Evolutionary conservation across 176 grass and related monocot genomes (phyloP).

Genomic region (maize (Zea mays)): DNA sequence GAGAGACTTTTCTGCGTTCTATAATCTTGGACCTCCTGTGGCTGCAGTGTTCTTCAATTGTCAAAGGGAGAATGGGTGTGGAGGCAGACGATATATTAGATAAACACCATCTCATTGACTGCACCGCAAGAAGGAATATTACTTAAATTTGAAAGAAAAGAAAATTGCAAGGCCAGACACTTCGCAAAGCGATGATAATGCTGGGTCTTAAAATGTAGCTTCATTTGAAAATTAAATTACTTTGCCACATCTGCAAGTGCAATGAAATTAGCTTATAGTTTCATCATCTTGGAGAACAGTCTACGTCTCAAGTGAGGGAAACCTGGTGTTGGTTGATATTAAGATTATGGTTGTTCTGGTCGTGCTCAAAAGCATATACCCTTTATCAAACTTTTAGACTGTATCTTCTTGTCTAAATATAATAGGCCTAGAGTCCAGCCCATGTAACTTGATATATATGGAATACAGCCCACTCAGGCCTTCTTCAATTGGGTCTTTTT

Average conservation of each 20-base stretch:
- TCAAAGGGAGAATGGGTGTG: slow-evolving; percentile 92
- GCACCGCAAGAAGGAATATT: slow-evolving; percentile 27
- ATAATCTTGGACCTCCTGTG: slow-evolving; percentile 73
- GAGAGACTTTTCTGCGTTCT: slow-evolving; percentile 81
- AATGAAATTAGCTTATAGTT: slow-evolving; percentile 31
- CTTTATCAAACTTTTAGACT: slow-evolving; percentile 1
- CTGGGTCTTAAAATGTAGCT: slow-evolving; percentile 43
- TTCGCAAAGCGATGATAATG: slow-evolving; percentile 27
- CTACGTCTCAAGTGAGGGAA: slow-evolving; percentile 20
- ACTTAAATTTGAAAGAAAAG: slow-evolving; percentile 15
- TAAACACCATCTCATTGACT: slow-evolving; percentile 36
- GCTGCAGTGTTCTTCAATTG: slow-evolving; percentile 88
- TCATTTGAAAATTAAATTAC: slow-evolving; percentile 36
- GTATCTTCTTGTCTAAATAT: too few species aligned
- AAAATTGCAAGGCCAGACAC: slow-evolving; percentile 18
- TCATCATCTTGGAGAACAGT: slow-evolving; percentile 5
- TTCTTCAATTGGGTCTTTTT: too few species aligned
- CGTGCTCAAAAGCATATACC: slow-evolving; percentile 33
- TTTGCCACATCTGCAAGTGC: slow-evolving; percentile 14
- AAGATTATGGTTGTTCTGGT: slow-evolving; percentile 1
- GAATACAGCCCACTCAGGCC: too few species aligned
- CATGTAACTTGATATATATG: too few species aligned
- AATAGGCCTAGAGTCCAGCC: too few species aligned
- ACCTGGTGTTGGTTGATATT: slow-evolving; percentile 14
- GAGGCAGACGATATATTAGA: slow-evolving; percentile 81